phyloP scores from a whole-genome alignment of 192 early-diverging fungal genomes.

The Obelidium mucronatum region DNA sequence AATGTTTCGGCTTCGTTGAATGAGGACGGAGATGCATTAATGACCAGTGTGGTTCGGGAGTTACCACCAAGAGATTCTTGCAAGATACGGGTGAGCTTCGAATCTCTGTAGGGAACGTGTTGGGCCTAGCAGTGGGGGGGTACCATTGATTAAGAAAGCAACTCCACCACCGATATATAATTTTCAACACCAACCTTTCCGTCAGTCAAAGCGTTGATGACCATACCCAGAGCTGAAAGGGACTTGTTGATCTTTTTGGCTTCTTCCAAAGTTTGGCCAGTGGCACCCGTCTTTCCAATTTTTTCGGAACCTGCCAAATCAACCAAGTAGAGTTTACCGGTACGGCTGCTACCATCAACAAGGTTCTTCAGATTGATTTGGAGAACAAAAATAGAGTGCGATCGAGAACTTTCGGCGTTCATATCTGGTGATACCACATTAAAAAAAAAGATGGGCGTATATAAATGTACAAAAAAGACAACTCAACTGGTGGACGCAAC shows the following conservation, averaged over 20 bases:
- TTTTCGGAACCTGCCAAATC: constrained; percentile 99
- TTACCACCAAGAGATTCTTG: constrained; percentile 99
- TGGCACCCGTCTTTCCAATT: constrained; percentile 95
- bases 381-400: constrained; percentile 97
- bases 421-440: constrained; percentile 69
- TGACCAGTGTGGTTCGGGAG: constrained; percentile 98
- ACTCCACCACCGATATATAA: not conserved
- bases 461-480: not conserved
- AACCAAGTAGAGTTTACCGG: constrained; percentile 93
- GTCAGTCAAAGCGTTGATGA: constrained; percentile 98
- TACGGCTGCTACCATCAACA: constrained; percentile 84
- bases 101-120: constrained; percentile 98
- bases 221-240: constrained; percentile 97
- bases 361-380: constrained; percentile 97
- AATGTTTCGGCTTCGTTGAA: constrained; percentile 98
- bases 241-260: constrained; percentile 99
- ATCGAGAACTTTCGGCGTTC: constrained; percentile 98
- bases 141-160: not conserved
- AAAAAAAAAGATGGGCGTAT: constrained; percentile 1
- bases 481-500: constrained; percentile 89
- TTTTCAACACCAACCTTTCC: constrained; percentile 78
- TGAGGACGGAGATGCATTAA: constrained; percentile 97
- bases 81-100: constrained; percentile 97
- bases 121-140: constrained; percentile 84
- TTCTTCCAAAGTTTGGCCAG: constrained; percentile 98